These are phyloP conservation scores for Colletotrichum godetiae DNA, from an alignment of 2,329 filamentous ascomycete genomes.

Conservation along the genomic window DNA sequence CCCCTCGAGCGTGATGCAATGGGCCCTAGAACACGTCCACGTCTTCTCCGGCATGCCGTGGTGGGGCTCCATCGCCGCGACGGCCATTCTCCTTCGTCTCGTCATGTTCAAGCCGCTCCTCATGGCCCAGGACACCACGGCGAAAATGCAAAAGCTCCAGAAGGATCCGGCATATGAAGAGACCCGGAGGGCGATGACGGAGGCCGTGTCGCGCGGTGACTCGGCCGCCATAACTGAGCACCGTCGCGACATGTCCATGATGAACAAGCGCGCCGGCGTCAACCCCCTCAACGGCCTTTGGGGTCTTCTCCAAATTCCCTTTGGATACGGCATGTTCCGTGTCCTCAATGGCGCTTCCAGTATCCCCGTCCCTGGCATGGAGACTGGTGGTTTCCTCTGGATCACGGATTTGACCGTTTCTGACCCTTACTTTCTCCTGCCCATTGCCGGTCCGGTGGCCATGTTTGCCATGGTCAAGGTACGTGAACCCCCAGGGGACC, in stretches of 20 bases:
- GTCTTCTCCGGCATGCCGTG: slow-evolving; percentile 81
- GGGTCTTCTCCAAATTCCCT: slow-evolving; percentile 64
- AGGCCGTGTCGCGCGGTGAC: slow-evolving; percentile 67
- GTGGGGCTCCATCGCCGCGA: slow-evolving; percentile 79
- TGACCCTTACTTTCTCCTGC: slow-evolving; percentile 85
- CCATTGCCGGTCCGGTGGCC: slow-evolving; percentile 66
- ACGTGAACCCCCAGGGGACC: slow-evolving; percentile 36
- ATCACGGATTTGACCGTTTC: slow-evolving; percentile 78
- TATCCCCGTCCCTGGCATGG: slow-evolving; percentile 84
- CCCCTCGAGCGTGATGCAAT: slow-evolving; percentile 79
- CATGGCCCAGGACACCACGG: slow-evolving; percentile 68
- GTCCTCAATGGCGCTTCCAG: slow-evolving; percentile 78
- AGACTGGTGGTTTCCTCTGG: slow-evolving; percentile 80
- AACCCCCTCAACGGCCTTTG: slow-evolving; percentile 49
- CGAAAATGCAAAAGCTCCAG: slow-evolving; percentile 69
- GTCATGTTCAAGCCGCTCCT: slow-evolving; percentile 75
- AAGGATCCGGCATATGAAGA: slow-evolving; percentile 64
- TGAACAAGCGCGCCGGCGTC: slow-evolving; percentile 51
- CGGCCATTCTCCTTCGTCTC: slow-evolving; percentile 73
- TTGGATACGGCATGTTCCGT: slow-evolving; percentile 86
- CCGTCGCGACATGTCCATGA: slow-evolving; percentile 48
- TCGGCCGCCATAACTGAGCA: slow-evolving; percentile 57
- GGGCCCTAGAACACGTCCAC: slow-evolving; percentile 84
- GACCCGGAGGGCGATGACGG: slow-evolving; percentile 50
- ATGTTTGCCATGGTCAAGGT: slow-evolving; percentile 69